phyloP scores from a whole-genome alignment of 2,329 filamentous ascomycete species.

The Cercospora beticola region DNA sequence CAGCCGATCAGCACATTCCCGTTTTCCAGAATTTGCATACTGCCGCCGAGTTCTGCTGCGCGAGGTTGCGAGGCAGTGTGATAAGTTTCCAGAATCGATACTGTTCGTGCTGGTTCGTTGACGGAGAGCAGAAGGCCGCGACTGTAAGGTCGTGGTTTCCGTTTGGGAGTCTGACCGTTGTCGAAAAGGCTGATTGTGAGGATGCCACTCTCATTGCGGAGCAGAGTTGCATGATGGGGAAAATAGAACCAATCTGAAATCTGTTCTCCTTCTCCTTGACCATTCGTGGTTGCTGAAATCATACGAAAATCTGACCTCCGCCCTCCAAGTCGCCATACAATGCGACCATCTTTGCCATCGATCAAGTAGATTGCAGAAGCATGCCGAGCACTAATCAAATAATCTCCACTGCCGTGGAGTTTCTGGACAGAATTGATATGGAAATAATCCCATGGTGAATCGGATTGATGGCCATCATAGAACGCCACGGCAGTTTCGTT shows the following conservation, averaged over 20 bases:
- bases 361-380: constrained; percentile 43
- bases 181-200: neutral
- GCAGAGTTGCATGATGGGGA: neutral
- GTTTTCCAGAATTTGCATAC: constrained; percentile 29
- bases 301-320: neutral
- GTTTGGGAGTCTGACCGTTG: neutral
- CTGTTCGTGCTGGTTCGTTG: neutral
- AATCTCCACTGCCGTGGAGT: constrained; percentile 40
- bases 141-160: neutral
- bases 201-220: neutral
- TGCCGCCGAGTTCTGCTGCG: neutral
- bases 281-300: neutral
- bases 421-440: constrained; percentile 43
- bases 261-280: neutral
- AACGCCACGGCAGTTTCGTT: constrained; percentile 12
- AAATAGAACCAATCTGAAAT: neutral
- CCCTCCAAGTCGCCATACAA: constrained; percentile 45
- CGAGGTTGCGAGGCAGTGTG: neutral
- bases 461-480: neutral
- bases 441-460: constrained; percentile 9
- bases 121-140: neutral
- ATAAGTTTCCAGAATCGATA: neutral
- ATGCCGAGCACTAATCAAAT: constrained; percentile 42
- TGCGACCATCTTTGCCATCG: constrained; percentile 35
- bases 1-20: constrained; percentile 56